Base-by-base conservation (phyloP, 2,329 filamentous ascomycete genomes). In the Trichoderma oligosporum region DNA sequence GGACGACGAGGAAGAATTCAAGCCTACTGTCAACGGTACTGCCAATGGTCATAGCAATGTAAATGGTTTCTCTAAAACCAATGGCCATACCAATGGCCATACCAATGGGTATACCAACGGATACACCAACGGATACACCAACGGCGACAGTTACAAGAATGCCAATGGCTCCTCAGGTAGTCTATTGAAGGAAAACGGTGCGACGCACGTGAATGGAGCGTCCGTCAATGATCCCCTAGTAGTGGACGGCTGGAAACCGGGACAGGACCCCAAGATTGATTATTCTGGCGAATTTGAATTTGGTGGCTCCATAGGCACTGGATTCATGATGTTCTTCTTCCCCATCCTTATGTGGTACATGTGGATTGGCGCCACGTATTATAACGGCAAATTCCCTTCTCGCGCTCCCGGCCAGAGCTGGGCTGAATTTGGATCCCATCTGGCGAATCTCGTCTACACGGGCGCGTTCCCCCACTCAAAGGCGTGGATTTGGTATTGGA, bases 331-430 rank as follows among this genome's bases (percentile, higher is more conserved):
- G 91, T 81, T 91, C 61, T 84, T 88, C 44, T 99, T 97, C 74
- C 94, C 94, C n/a, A 61, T 86, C 35, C 82, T 99, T 66, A 97
- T 97, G 93, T 97, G 90, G 82, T 97, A 97, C 77, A 96, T 99
- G 92, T 97, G 92, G 92, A 86, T 96, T 72, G 94, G 94, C 49
- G 89, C 93, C 31, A 92, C 87, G 48, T 96, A 93, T 76, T 99
- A 97, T 75, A 78, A 91, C 69, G 93, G 93, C 65, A 85, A 88
- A 62, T 79, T 95, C 51, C 94, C 94, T 14, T 75, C 77, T 41
- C 88, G 84, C 1, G 75, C 76, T 2, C 70, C 82, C 41, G 88
- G 82, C 39, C 81, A 96, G 77, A 85, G 79, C 64, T 83, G 83
- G 70, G 64, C 68, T 11, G 85, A 93, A 16, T 97, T 97, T 70